Evolutionary conservation across 1,284 basidiomycete genomes (phyloP), one percentile per base, ranked within the genome.

Genomic region (Pascua sp.): DNA sequence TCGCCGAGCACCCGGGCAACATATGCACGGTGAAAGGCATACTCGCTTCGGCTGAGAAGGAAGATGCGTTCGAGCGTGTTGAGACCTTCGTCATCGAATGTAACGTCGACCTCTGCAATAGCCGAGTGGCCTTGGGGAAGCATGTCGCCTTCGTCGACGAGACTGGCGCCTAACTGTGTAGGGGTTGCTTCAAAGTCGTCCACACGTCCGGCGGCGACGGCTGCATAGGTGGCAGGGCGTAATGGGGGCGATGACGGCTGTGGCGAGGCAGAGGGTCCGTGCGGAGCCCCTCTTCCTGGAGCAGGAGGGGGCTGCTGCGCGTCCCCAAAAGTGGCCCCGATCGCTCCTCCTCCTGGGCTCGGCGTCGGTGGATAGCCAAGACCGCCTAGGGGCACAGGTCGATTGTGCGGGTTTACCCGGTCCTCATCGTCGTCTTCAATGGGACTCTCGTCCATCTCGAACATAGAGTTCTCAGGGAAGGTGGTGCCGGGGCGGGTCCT

Each of bases 11-110:
- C 84, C 63, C 87, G 86, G 1, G 87, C 85, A 65, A 97, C 94
- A 74, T 89, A 92, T 39, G 91, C 84, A 41, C 84, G 83, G 70
- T 96, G 93, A 70, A 91, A 91, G 13, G 85, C 80, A 55, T 88
- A 86, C 63, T 87, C 87, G 75, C 91, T 94, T 67, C 89, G 85
- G 60, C 90, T 89, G 68, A 92, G 92, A 36, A 98, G 82, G 78
- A 96, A 98, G 65, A 97, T 96, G 69, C 90, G 88, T 79, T 98
- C 94, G 38, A 96, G 84, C 16, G 88, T 83, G 71, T 80, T 90
- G 54, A 95, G 83, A 55, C 85, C 84, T 67, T 93, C 89, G 67
- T 80, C 74, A 67, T 80, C 79, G 55, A 79, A 78, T 0, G 75
- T 75, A 10, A 77, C 70, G 42, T 78, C 74, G 62, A 72, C 66